Evolutionary conservation across 768 basidiomycete genomes (phyloP), one percentile per base, ranked within the genome.

Genomic region (Russula lepida): DNA sequence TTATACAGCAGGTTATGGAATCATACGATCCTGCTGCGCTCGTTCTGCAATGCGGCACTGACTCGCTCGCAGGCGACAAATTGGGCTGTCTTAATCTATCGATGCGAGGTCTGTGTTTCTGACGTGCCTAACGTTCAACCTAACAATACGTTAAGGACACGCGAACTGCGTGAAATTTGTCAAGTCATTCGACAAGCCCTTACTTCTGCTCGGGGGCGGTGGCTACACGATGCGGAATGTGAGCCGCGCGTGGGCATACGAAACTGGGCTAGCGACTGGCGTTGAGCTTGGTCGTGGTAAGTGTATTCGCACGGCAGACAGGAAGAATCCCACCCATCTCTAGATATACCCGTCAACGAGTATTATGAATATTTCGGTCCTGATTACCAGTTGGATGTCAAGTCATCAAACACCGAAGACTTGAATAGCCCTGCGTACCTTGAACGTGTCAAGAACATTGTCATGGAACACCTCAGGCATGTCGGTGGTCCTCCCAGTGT

Each of bases 311-410:
- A 35, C n/a, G n/a, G 8, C 25, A 23, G 37, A 37, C 53, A 33
- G 47, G 35, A 37, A 58, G 60, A 41, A 33, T 6, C 39, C 6
- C 17, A 51, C 54, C 58, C 28, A 23, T n/a, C 9, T 33, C n/a
- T 68, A 95, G 95, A 92, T 70, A 95, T 99, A 56, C 97, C 97
- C 2, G 88, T 95, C 65, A 99, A 98, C 69, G 97, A 99, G 74
- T 99, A 98, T 75, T 98, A 95, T 70, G 95, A 98, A 70, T 98
- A 98, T 73, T 98, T 98, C 72, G 97, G 97, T 0, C 97, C 97
- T 3, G 92, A 95, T 69, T 98, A 98, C 69, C 84, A 94, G 71
- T 81, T 99, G 33, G 92, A 99, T 70, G 97, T 99, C 30, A 91
- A 88, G 68, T 77, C 92, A 13, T 94, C 92, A 13, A 99, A 98